Conservation (phyloP, 345 rosid species). For the Raphanus sativus region DNA sequence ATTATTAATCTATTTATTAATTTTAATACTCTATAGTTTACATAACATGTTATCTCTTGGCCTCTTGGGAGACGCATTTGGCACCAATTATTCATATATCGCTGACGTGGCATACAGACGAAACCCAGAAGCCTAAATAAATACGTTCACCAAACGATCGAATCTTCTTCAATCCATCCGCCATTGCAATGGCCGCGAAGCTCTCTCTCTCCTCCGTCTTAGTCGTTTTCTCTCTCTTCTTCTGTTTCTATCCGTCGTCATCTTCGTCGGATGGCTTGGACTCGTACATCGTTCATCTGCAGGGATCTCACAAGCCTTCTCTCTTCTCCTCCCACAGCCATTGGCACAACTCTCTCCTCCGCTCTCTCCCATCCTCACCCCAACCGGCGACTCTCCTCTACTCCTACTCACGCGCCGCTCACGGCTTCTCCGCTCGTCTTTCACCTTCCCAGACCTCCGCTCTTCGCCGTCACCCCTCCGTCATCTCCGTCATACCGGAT, state of each 20-base stretch:
- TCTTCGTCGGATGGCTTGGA: slow-evolving; percentile 36
- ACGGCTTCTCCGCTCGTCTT: slow-evolving; percentile 82
- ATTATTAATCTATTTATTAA: too few species aligned
- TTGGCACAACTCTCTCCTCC: slow-evolving; percentile 68
- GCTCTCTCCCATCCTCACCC: slow-evolving; percentile 60
- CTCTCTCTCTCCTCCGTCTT: slow-evolving; percentile 22
- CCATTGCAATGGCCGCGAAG: slow-evolving; percentile 29
- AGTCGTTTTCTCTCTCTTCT: slow-evolving; percentile 33
- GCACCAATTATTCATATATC: slow-evolving; percentile 24
- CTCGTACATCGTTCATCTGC: slow-evolving; percentile 63
- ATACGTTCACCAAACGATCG: slow-evolving; percentile 7
- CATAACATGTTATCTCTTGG: background rate
- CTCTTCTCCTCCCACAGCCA: slow-evolving; percentile 56
- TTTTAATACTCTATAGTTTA: background rate
- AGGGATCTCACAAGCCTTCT: slow-evolving; percentile 61
- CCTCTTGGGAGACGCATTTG: background rate
- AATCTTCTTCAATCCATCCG: slow-evolving; percentile 4
- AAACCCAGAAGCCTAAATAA: slow-evolving; percentile 16
- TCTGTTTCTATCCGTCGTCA: slow-evolving; percentile 21
- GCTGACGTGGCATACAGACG: slow-evolving; percentile 23
- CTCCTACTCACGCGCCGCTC: slow-evolving; percentile 55
- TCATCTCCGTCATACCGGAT: slow-evolving; percentile 69
- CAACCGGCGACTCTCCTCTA: slow-evolving; percentile 58
- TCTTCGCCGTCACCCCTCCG: slow-evolving; percentile 49
- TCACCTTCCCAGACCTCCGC: slow-evolving; percentile 48